A percentile compares a stretch with the other conserved stretches of the same genome.
Conservation (phyloP, 2,329 filamentous ascomycete genomes). For the Penicillium sp. region DNA sequence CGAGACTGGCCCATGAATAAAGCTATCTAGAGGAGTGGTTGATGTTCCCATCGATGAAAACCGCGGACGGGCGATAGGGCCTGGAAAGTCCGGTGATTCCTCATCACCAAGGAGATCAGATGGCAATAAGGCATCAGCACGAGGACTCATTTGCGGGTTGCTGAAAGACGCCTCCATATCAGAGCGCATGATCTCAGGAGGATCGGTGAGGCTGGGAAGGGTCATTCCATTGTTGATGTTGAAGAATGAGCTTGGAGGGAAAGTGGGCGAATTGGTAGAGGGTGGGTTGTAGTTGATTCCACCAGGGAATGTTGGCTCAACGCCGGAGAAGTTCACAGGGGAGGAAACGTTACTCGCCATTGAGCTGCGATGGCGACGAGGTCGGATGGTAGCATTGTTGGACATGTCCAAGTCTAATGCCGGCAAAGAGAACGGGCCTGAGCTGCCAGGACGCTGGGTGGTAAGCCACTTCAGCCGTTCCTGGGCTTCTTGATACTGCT, state of each 20-base stretch:
- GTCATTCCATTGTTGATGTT: slow-evolving; percentile 62
- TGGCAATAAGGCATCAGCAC: slow-evolving; percentile 57
- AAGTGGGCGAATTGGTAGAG: slow-evolving; percentile 51
- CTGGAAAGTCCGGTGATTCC: slow-evolving; percentile 37
- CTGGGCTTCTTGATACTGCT: slow-evolving; percentile 46
- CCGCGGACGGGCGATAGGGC: slow-evolving; percentile 25
- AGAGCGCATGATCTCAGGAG: slow-evolving; percentile 39
- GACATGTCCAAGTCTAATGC: slow-evolving; percentile 42
- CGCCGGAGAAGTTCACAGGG: slow-evolving; percentile 39
- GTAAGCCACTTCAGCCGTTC: slow-evolving; percentile 44
- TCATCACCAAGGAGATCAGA: slow-evolving; percentile 59
- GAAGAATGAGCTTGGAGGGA: slow-evolving; percentile 52
- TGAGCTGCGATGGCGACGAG: slow-evolving; percentile 46
- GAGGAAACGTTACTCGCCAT: slow-evolving; percentile 47
- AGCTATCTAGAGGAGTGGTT: slow-evolving; percentile 30
- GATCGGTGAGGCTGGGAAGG: slow-evolving; percentile 43
- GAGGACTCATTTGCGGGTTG: slow-evolving; percentile 61
- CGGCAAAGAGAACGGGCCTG: slow-evolving; percentile 41
- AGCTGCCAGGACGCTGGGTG: slow-evolving; percentile 35
- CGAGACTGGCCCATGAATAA: slow-evolving; percentile 40
- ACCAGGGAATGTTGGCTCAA: slow-evolving; percentile 39
- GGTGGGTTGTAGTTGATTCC: slow-evolving; percentile 47
- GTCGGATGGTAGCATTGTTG: slow-evolving; percentile 39
- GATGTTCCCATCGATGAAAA: slow-evolving; percentile 31
- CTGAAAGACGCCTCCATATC: slow-evolving; percentile 54